Conservation (phyloP, 768 basidiomycete species). For the Russula lepida region DNA sequence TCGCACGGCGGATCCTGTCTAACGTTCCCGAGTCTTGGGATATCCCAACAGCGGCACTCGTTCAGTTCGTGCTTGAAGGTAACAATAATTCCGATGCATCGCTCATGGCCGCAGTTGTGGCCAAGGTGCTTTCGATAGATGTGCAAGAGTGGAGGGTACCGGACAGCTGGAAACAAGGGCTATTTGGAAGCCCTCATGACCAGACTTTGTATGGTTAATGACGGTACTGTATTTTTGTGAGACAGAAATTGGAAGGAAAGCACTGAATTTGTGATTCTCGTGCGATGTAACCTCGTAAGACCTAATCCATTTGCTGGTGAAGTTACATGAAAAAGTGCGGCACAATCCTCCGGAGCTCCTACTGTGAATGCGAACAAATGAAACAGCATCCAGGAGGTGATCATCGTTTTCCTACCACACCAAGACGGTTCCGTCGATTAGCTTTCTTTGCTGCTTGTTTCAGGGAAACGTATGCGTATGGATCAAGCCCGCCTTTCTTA, state of each 20-base stretch:
- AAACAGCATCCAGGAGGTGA: neutral
- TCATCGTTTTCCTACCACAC: slow-evolving; percentile 58
- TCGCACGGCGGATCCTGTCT: slow-evolving; percentile 54
- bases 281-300: neutral
- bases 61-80: slow-evolving; percentile 76
- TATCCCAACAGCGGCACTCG: slow-evolving; percentile 48
- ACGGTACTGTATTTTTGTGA: neutral
- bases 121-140: slow-evolving; percentile 38
- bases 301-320: neutral
- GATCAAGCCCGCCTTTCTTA: slow-evolving; percentile 79
- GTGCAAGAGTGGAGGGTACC: slow-evolving; percentile 50
- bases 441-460: slow-evolving; percentile 71
- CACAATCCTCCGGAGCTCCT: neutral
- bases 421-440: slow-evolving; percentile 38
- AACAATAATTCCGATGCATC: slow-evolving; percentile 72
- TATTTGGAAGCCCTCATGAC: slow-evolving; percentile 70
- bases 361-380: neutral
- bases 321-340: neutral
- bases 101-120: slow-evolving; percentile 46
- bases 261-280: neutral
- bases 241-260: neutral
- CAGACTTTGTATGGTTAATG: slow-evolving; percentile 52
- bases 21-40: slow-evolving; percentile 39
- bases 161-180: slow-evolving; percentile 49
- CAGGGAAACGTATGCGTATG: slow-evolving; percentile 86